Evolutionary conservation across 805 yeast species (phyloP).

Genomic region (Kodamaea jinghongensis): DNA sequence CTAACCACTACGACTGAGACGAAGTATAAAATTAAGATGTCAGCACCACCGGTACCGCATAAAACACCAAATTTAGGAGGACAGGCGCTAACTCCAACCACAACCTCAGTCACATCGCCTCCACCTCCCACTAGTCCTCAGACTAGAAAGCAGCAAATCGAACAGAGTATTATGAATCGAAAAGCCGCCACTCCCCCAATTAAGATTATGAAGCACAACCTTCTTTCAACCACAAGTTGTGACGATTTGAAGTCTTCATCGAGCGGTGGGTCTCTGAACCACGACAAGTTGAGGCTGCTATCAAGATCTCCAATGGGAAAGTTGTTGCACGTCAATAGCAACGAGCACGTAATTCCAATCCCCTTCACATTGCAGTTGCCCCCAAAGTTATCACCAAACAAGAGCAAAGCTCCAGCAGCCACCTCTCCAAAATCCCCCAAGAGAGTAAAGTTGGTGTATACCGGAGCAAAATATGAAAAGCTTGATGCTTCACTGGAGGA

Average conservation of each 20-base stretch:
- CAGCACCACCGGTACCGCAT: no score
- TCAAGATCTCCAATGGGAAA: conserved; percentile 37
- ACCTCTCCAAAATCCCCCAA: conserved; percentile 15
- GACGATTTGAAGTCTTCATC: conserved; percentile 27
- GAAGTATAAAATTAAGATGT: no score
- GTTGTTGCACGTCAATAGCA: conserved; percentile 31
- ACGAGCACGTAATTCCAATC: conserved; percentile 38
- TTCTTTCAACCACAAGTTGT: conserved; percentile 17
- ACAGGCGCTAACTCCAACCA: not conserved
- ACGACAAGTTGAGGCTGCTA: conserved; percentile 25
- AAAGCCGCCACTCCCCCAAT: conserved; percentile 20
- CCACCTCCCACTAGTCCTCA: conserved; percentile 2
- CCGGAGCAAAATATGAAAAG: conserved; percentile 37
- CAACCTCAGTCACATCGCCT: not conserved
- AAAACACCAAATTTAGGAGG: no score
- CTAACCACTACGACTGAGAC: no score
- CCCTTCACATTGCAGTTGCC: conserved; percentile 42
- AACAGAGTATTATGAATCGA: conserved; percentile 18
- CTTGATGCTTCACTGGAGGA: conserved; percentile 20
- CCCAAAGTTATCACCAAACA: conserved; percentile 35
- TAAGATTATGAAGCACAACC: conserved; percentile 20
- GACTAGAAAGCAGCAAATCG: conserved; percentile 18
- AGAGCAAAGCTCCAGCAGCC: conserved; percentile 8
- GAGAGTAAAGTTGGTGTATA: conserved; percentile 27
- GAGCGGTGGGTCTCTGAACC: conserved; percentile 18